Conservation (phyloP, 2,329 filamentous ascomycete genomes). For the Venturia aucupariae region DNA sequence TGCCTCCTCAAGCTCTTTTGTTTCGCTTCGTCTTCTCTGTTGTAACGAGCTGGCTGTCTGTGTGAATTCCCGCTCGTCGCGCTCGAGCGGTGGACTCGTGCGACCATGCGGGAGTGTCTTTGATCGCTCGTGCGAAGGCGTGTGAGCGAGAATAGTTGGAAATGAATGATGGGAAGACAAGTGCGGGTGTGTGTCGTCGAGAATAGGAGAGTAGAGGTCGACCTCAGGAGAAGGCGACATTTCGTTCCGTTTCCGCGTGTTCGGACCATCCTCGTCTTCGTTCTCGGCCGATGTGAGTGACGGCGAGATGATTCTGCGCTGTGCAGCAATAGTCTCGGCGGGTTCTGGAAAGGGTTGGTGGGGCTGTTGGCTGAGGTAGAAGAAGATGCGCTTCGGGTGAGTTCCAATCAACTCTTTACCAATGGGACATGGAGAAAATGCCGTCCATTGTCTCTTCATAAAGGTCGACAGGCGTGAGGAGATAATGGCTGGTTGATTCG, state of each 20-base stretch:
- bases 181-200: conserved; percentile 57
- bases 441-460: conserved; percentile 75
- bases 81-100: conserved; percentile 82
- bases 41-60: conserved; percentile 83
- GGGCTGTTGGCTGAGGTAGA: conserved; percentile 83
- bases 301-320: conserved; percentile 64
- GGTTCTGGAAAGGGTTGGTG: conserved; percentile 72
- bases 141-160: conserved; percentile 19
- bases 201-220: conserved; percentile 77
- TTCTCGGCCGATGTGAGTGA: conserved; percentile 73
- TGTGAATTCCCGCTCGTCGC: conserved; percentile 93
- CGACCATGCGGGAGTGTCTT: conserved; percentile 38
- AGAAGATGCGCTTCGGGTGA: conserved; percentile 91
- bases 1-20: conserved; percentile 4
- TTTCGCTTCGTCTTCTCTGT: conserved; percentile 18
- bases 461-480: conserved; percentile 85
- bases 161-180: conserved; percentile 3
- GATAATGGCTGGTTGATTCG: conserved; percentile 90
- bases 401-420: conserved; percentile 88
- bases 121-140: conserved; percentile 1
- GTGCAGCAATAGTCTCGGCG: conserved; percentile 40
- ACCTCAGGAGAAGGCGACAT: conserved; percentile 89
- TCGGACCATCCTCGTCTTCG: conserved; percentile 45
- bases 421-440: conserved; percentile 71
- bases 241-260: conserved; percentile 49